These are phyloP conservation scores for Penicillium corylophilum DNA, from an alignment of 2,329 filamentous ascomycete genomes.

Conservation along the genomic window DNA sequence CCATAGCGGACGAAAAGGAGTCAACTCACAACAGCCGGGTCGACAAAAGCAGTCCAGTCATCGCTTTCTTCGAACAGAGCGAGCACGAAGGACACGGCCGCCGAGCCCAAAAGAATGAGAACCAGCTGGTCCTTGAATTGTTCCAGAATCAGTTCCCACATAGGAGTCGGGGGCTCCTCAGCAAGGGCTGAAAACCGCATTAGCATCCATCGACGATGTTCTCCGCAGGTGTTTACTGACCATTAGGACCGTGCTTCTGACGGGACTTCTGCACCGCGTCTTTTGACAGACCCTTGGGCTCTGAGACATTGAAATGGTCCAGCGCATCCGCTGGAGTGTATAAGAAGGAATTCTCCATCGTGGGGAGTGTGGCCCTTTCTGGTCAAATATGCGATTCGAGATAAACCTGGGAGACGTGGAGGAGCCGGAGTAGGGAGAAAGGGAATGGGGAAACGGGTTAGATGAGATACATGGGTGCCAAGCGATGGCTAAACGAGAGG, in stretches of 20 bases:
- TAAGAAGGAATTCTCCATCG: conserved; percentile 57
- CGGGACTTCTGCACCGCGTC: conserved; percentile 48
- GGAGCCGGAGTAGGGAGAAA: conserved; percentile 15
- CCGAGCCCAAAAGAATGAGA: conserved; percentile 88
- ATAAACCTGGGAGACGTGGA: conserved; percentile 16
- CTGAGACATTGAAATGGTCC: conserved; percentile 52
- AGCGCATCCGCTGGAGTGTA: conserved; percentile 52
- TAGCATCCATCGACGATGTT: conserved; percentile 14
- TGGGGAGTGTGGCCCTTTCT: conserved; percentile 7
- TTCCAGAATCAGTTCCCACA: conserved; percentile 96
- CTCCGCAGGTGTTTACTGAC: conserved; percentile 36
- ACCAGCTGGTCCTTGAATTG: conserved; percentile 99
- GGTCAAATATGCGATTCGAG: not conserved
- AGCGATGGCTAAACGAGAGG: conserved; percentile 9
- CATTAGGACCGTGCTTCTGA: conserved; percentile 55
- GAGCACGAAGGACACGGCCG: conserved; percentile 87
- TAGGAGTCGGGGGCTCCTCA: conserved; percentile 90
- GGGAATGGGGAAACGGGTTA: conserved; percentile 8
- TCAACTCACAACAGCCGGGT: conserved; percentile 80
- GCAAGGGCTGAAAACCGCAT: conserved; percentile 56
- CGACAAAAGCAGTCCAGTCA: conserved; percentile 96
- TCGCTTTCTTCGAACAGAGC: conserved; percentile 91
- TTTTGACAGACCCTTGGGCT: conserved; percentile 52
- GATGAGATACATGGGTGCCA: conserved; percentile 15
- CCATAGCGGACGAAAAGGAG: not conserved